A percentile compares a stretch with the other conserved stretches of the same genome.
phyloP scores from a whole-genome alignment of 208 protist genomes.

The Crithidia mellificae region DNA sequence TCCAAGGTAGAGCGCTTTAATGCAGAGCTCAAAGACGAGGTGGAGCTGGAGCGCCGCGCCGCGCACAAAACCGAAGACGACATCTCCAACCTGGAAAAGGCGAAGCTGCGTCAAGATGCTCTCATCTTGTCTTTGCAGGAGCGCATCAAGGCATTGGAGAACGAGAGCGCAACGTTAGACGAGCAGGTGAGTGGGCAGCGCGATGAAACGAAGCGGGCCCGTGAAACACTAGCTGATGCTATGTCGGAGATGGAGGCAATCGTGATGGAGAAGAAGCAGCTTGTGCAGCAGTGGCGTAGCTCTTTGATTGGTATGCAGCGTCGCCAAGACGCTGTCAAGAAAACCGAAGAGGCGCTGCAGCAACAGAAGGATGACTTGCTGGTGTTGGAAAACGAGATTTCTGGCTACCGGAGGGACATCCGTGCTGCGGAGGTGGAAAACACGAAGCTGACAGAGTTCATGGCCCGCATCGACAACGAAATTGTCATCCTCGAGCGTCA shows the following conservation, averaged over 20 bases:
- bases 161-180: conserved; percentile 78
- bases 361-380: conserved; percentile 91
- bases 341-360: conserved; percentile 91
- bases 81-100: conserved; percentile 91
- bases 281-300: conserved; percentile 94
- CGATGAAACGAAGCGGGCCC: conserved; percentile 87
- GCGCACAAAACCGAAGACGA: conserved; percentile 96
- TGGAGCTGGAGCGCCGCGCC: conserved; percentile 92
- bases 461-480: conserved; percentile 93
- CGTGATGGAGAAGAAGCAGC: conserved; percentile 94
- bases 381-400: conserved; percentile 93
- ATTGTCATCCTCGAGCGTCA: conserved; percentile 88
- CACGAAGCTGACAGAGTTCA: conserved; percentile 86
- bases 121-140: conserved; percentile 90
- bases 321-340: conserved; percentile 92
- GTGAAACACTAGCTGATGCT: conserved; percentile 91
- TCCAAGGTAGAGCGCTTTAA: conserved; percentile 94
- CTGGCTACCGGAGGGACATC: conserved; percentile 87
- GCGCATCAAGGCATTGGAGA: conserved; percentile 81
- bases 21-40: conserved; percentile 92
- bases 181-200: conserved; percentile 89
- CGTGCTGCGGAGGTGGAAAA: conserved; percentile 83
- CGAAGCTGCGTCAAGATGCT: conserved; percentile 93
- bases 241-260: conserved; percentile 94
- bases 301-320: conserved; percentile 93